These are phyloP conservation scores for Trametes sp. DNA, from an alignment of 1,284 basidiomycete species.

Conservation along the genomic window DNA sequence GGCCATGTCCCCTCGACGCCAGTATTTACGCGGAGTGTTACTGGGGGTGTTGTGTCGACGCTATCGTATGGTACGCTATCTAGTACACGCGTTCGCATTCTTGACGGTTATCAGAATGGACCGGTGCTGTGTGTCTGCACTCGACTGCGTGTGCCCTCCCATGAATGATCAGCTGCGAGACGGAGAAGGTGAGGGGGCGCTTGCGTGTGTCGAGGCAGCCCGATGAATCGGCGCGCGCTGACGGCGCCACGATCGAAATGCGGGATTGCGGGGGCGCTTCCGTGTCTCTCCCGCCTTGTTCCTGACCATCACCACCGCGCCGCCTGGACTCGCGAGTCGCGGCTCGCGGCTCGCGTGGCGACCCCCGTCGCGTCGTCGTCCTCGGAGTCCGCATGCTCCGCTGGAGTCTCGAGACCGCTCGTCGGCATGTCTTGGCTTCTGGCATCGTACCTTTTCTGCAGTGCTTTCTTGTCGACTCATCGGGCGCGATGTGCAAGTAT, in stretches of 20 bases:
- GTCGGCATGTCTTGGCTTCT: not conserved
- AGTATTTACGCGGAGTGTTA: slow-evolving; percentile 2
- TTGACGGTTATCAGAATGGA: too few relatives aligned
- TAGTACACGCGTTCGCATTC: slow-evolving; percentile 1
- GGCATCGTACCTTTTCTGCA: not conserved
- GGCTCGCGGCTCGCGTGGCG: too few relatives aligned
- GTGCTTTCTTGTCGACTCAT: not conserved
- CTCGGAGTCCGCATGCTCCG: not conserved
- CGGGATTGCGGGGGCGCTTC: slow-evolving; percentile 12
- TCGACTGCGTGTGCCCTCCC: too few relatives aligned
- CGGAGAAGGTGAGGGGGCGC: too few relatives aligned
- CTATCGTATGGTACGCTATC: slow-evolving; percentile 20
- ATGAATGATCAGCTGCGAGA: too few relatives aligned
- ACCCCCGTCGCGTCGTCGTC: too few relatives aligned
- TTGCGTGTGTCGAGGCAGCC: not conserved
- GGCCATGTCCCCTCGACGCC: not conserved
- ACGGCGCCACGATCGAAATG: slow-evolving; percentile 12
- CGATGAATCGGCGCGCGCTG: slow-evolving; percentile 9
- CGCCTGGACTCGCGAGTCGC: not conserved
- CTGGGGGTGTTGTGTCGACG: not conserved
- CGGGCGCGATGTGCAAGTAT: not conserved
- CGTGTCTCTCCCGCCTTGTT: slow-evolving; percentile 10
- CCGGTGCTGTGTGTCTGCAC: too few relatives aligned
- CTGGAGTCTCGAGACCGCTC: too few relatives aligned
- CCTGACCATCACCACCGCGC: slow-evolving; percentile 6